Percentiles rank a stretch among this genome's conserved stretches.
Conservation (phyloP, 2,329 filamentous ascomycete species). For the Ceratocystiopsis brevicomis region DNA sequence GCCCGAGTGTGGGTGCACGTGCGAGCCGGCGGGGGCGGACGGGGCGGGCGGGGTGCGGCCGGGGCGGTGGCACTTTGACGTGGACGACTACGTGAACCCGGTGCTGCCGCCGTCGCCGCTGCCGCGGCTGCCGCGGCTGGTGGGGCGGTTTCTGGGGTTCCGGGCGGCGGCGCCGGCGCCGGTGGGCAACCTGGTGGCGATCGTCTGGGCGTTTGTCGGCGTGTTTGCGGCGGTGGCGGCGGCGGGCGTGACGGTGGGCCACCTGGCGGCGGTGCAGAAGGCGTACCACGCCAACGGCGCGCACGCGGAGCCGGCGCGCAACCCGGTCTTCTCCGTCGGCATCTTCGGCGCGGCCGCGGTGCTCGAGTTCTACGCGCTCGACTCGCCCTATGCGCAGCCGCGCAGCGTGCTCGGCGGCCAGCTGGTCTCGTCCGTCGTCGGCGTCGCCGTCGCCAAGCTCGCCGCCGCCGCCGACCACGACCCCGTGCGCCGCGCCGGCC, state of each 20-base stretch:
- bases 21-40: too few species aligned
- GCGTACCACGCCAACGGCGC: too few species aligned
- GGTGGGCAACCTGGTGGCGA: constrained; percentile 35
- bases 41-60: too few species aligned
- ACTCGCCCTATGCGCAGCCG: constrained; percentile 54
- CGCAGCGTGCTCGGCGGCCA: constrained; percentile 53
- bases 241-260: constrained; percentile 36
- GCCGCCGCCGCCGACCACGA: constrained; percentile 28
- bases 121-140: not conserved
- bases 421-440: constrained; percentile 39
- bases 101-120: not conserved
- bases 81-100: not conserved
- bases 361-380: constrained; percentile 54
- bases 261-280: constrained; percentile 31
- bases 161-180: too few species aligned
- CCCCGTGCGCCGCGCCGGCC: constrained; percentile 21
- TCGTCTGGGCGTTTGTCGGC: constrained; percentile 46
- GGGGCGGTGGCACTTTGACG: not conserved
- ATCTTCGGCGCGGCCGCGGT: constrained; percentile 60
- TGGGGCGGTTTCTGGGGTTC: not conserved
- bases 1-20: too few species aligned
- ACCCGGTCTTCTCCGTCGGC: constrained; percentile 43
- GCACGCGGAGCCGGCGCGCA: constrained; percentile 15
- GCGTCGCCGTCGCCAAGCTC: constrained; percentile 44
- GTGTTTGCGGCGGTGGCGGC: constrained; percentile 41